Base-by-base conservation (phyloP, 2,329 filamentous ascomycete species). In the Metarhizium rileyi region DNA sequence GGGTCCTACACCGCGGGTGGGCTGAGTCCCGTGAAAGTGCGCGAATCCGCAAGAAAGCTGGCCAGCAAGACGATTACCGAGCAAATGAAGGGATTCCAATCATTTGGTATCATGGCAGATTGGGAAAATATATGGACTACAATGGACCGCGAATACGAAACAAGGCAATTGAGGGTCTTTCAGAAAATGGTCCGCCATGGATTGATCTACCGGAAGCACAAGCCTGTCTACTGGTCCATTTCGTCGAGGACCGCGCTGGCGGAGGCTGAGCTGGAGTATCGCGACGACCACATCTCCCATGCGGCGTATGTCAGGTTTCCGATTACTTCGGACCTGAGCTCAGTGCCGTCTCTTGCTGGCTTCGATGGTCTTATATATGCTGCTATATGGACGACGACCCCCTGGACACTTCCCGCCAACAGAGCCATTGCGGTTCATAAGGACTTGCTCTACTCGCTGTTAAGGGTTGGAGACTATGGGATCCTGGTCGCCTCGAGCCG, bases 351-450 rank as follows among this genome's bases (percentile, higher is more conserved):
- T 10, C 58, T 78, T 46, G 57, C 63, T 23, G 53, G 55, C 3
- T 63, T 78, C 22, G 56, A 66, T 5, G 73, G 74, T 4, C 69
- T 73, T 5, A 62, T 96, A 10, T 85, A 77, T 63, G 88, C 86
- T n/a, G 77, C 93, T n/a, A 87, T 97, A 47, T 98, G 93, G 93
- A 98, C 93, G 2, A 98, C 93, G 0, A 98, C 93, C 1, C 93
- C 93, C 0, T 98, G 93, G 93, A 98, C 93, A 0, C 72, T 98
- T 5, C 91, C 93, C 0, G 90, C 91, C 2, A 98, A 98, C 64
- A 82, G 81, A 62, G 90, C 88, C 0, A 90, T 98, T 63, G 90
- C 89, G 2, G 77, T 97, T 33, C 82, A 89, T 58, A 71, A 78
- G 6, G 81, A 87, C 36, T 69, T 97, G 53, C 72, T 81, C 41